Base-by-base conservation (phyloP, 2,329 filamentous ascomycete genomes). In the Colletotrichum simmondsii region DNA sequence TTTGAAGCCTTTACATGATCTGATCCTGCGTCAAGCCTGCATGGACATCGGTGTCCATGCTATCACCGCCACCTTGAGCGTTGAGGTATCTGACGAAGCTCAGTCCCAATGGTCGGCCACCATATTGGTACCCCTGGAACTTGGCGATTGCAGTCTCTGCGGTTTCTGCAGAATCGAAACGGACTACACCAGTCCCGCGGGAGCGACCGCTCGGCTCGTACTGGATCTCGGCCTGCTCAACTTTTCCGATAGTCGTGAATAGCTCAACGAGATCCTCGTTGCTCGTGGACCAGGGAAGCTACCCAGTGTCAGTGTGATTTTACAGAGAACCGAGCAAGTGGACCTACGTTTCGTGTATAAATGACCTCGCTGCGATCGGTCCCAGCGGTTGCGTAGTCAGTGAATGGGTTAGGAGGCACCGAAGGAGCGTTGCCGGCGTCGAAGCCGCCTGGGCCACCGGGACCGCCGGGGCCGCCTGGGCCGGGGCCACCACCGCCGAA, bases 261-360 rank as follows among this genome's bases (percentile, higher is more conserved):
- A 99, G 89, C 82, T 99, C 97, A 70, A 98, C 91, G 30, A 99
- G 87, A 83, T 99, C 97, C 75, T 99, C 97, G 80, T 99, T 98
- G 87, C 95, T 98, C 19, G 97, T 99, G 32, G 97, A 98, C 97
- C 97, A 99, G 14, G 97, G 97, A 75, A 99, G 91, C 95, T 98
- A 78, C 54, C 59, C 62, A 46, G 74, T 79, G 65, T 79, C 69
- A 80, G 75, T 22, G 6, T 22, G 60, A 49, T 8, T 11, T 24
- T 7, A 7, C 10, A n/a, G 19, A n/a, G 22, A 8, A 32, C 24
- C 11, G 16, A 26, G 16, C 16, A 42, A 6, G 12, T 32, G 19
- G 16, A 89, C 95, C 92, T 86, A 98, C 95, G 82, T 99, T 99
- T 86, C 96, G 95, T 76, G 98, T 97, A 80, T 97, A 98, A 82